Conservation (phyloP, 495 filamentous ascomycete genomes). For the Daldinia childiae region DNA sequence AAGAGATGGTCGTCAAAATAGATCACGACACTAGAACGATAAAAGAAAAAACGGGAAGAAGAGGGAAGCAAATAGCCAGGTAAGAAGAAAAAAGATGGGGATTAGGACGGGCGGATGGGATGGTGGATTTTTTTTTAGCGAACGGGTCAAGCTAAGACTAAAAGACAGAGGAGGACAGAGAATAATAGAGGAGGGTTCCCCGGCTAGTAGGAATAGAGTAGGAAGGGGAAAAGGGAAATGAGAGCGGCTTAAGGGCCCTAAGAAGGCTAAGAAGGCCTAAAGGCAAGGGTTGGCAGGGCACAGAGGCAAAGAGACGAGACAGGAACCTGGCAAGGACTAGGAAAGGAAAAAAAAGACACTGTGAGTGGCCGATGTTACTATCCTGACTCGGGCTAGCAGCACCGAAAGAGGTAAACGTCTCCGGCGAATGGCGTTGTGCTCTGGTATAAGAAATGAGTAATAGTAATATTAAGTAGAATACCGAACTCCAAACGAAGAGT, state of each 20-base stretch:
- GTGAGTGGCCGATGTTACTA: slow-evolving; percentile 40
- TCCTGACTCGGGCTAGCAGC: slow-evolving; percentile 41
- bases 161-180: slow-evolving; percentile 22
- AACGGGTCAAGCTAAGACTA: slow-evolving; percentile 18
- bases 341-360: slow-evolving; percentile 14
- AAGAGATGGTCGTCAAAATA: slow-evolving; percentile 33
- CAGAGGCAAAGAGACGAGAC: slow-evolving; percentile 38
- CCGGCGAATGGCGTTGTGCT: slow-evolving; percentile 40
- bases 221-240: slow-evolving; percentile 36
- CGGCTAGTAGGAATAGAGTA: slow-evolving; percentile 21
- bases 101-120: slow-evolving; percentile 30
- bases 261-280: slow-evolving; percentile 21
- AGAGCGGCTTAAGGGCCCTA: slow-evolving; percentile 36
- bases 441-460: slow-evolving; percentile 41
- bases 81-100: slow-evolving; percentile 35
- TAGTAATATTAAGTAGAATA: slow-evolving; percentile 44
- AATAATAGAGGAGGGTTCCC: slow-evolving; percentile 29
- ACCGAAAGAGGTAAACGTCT: slow-evolving; percentile 34
- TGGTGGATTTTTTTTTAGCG: slow-evolving; percentile 24
- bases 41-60: slow-evolving; percentile 20
- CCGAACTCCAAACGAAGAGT: slow-evolving; percentile 25
- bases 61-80: slow-evolving; percentile 28
- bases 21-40: slow-evolving; percentile 21
- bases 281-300: slow-evolving; percentile 11
- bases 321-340: slow-evolving; percentile 12